phyloP scores from a whole-genome alignment of 805 yeast species.

The Kodamaea kakaduensis region DNA sequence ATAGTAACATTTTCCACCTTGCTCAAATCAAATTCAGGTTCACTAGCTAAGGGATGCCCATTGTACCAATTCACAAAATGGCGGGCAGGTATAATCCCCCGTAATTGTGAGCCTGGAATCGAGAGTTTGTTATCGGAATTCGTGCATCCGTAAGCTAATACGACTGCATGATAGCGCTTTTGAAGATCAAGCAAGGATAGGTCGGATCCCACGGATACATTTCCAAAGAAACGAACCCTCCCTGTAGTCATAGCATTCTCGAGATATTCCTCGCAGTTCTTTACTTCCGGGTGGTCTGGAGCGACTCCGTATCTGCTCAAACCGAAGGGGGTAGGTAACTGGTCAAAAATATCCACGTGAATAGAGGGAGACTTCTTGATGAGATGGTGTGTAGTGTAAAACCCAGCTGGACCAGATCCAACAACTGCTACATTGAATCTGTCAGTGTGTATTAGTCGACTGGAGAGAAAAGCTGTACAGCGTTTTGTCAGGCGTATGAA shows the following conservation, averaged over 20 bases:
- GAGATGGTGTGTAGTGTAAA: constrained; percentile 78
- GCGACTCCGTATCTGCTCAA: constrained; percentile 95
- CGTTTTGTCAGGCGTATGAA: too few relatives aligned
- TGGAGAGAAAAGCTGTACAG: too few relatives aligned
- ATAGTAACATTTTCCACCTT: constrained; percentile 64
- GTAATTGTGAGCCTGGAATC: constrained; percentile 56
- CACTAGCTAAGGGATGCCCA: constrained; percentile 57
- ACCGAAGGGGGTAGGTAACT: constrained; percentile 87
- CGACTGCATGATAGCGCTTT: constrained; percentile 63
- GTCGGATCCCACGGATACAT: constrained; percentile 63
- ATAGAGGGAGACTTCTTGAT: constrained; percentile 42
- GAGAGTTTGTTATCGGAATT: constrained; percentile 49
- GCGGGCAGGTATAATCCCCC: constrained; percentile 75
- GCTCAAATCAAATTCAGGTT: constrained; percentile 31
- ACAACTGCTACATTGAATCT: constrained; percentile 61
- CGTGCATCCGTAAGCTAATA: constrained; percentile 80
- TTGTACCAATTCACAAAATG: constrained; percentile 96
- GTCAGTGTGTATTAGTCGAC: not conserved
- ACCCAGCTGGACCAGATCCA: constrained; percentile 97
- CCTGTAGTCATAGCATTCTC: constrained; percentile 40
- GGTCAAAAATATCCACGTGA: constrained; percentile 76
- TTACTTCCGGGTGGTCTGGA: constrained; percentile 98
- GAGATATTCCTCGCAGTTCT: constrained; percentile 74
- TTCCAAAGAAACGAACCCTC: constrained; percentile 57
- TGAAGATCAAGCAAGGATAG: constrained; percentile 48